Evolutionary conservation across 1,139 yeast genomes (phyloP).

Genomic region (Pichia sp.): DNA sequence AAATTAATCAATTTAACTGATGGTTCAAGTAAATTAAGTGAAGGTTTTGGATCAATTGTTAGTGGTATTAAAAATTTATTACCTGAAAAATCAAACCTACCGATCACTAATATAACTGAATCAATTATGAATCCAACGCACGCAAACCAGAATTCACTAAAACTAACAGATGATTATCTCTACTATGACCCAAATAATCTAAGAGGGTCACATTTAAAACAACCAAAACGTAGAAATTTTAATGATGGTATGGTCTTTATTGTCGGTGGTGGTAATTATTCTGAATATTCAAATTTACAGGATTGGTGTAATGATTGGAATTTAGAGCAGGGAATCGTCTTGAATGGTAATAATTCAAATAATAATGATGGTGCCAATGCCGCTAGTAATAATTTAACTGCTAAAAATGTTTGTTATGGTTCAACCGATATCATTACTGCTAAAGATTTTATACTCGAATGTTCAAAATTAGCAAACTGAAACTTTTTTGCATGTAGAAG

Average conservation of each 20-base stretch:
- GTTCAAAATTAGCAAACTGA: constrained; percentile 39
- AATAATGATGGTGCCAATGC: constrained; percentile 6
- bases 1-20: constrained; percentile 79
- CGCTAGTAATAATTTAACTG: constrained; percentile 6
- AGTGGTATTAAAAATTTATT: constrained; percentile 81
- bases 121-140: constrained; percentile 79
- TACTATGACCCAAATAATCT: constrained; percentile 82
- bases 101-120: constrained; percentile 85
- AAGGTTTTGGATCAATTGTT: constrained; percentile 80
- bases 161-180: constrained; percentile 79
- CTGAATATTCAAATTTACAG: constrained; percentile 88
- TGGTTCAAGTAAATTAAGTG: constrained; percentile 53
- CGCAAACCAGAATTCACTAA: constrained; percentile 54
- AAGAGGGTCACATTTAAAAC: constrained; percentile 83
- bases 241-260: constrained; percentile 82
- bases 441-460: constrained; percentile 64
- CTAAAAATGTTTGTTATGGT: constrained; percentile 69
- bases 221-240: constrained; percentile 79
- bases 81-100: constrained; percentile 83
- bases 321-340: constrained; percentile 12
- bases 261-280: constrained; percentile 93
- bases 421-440: constrained; percentile 81
- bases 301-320: constrained; percentile 59
- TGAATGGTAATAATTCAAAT: constrained; percentile 1
- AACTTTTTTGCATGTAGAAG: no score